Conservation (phyloP, 2,329 filamentous ascomycete genomes). For the Cadophora malorum region DNA sequence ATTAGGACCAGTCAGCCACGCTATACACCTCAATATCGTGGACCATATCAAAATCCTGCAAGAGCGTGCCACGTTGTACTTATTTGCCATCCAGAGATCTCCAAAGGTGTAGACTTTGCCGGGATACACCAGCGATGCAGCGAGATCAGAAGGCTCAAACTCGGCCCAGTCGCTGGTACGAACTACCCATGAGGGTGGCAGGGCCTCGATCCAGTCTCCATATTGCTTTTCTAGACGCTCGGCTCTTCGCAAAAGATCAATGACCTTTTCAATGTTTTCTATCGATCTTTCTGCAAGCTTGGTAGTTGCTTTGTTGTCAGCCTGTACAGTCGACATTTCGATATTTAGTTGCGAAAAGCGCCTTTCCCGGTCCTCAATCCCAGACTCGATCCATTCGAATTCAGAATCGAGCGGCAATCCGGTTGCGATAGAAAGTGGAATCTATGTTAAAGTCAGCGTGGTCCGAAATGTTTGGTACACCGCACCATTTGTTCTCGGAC, state of each 20-base stretch:
- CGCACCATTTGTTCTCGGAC: slow-evolving; percentile 1
- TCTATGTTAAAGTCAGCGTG: background rate
- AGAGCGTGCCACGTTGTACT: slow-evolving; percentile 61
- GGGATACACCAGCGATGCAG: slow-evolving; percentile 55
- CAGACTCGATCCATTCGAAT: background rate
- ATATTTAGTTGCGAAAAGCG: slow-evolving; percentile 40
- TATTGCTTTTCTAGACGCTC: slow-evolving; percentile 58
- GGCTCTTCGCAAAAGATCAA: slow-evolving; percentile 56
- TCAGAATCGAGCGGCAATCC: slow-evolving; percentile 4
- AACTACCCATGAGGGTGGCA: slow-evolving; percentile 57
- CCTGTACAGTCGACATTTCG: slow-evolving; percentile 58
- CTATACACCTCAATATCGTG: slow-evolving; percentile 61
- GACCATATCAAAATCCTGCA: slow-evolving; percentile 59
- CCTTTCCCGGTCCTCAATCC: background rate
- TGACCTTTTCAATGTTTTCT: slow-evolving; percentile 56
- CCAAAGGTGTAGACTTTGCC: slow-evolving; percentile 63
- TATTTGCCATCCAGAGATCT: slow-evolving; percentile 61
- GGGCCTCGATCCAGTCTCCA: slow-evolving; percentile 55
- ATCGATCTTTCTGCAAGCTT: slow-evolving; percentile 51
- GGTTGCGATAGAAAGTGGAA: background rate
- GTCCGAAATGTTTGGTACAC: background rate
- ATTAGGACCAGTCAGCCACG: slow-evolving; percentile 62
- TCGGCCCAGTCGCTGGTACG: slow-evolving; percentile 61
- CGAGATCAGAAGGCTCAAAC: background rate
- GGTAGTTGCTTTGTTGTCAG: slow-evolving; percentile 59